These are phyloP conservation scores for Fomitopsis palustris DNA, from an alignment of 1,284 basidiomycete genomes.

Conservation along the genomic window DNA sequence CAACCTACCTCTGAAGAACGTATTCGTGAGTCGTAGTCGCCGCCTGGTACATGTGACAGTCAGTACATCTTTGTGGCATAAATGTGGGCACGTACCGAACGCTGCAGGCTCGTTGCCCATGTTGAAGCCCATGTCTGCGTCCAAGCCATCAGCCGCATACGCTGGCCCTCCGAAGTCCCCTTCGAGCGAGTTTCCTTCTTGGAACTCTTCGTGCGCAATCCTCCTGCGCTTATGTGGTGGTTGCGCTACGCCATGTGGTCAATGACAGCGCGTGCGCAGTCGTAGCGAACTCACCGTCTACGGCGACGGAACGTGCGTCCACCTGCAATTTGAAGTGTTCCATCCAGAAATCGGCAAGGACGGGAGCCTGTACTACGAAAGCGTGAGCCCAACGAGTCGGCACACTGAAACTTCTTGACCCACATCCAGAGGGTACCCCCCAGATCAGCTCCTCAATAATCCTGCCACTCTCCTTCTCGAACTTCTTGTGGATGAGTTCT, in stretches of 20 bases:
- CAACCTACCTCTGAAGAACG: slow-evolving; percentile 66
- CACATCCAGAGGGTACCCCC: slow-evolving; percentile 64
- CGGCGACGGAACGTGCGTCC: slow-evolving; percentile 52
- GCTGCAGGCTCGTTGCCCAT: slow-evolving; percentile 8
- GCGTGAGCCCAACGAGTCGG: not conserved
- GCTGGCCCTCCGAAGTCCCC: slow-evolving; percentile 20
- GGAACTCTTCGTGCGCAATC: slow-evolving; percentile 17
- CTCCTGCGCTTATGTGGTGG: slow-evolving; percentile 39
- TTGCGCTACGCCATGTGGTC: slow-evolving; percentile 26
- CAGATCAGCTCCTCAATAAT: slow-evolving; percentile 63
- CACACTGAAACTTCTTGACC: slow-evolving; percentile 19
- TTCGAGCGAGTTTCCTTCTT: slow-evolving; percentile 12
- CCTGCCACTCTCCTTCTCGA: slow-evolving; percentile 51
- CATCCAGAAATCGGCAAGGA: slow-evolving; percentile 67
- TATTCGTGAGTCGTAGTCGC: slow-evolving; percentile 29
- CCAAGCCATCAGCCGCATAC: slow-evolving; percentile 16
- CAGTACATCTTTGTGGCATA: not conserved
- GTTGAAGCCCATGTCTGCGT: slow-evolving; percentile 23
- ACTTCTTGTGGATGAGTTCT: slow-evolving; percentile 48
- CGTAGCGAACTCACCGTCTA: slow-evolving; percentile 24
- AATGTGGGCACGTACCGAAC: slow-evolving; percentile 2
- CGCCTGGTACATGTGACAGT: slow-evolving; percentile 1
- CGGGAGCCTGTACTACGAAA: slow-evolving; percentile 57
- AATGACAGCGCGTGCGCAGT: not conserved
- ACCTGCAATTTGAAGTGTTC: slow-evolving; percentile 66